These are phyloP conservation scores for Cercospora zeina DNA, from an alignment of 2,329 filamentous ascomycete genomes.

Conservation along the genomic window DNA sequence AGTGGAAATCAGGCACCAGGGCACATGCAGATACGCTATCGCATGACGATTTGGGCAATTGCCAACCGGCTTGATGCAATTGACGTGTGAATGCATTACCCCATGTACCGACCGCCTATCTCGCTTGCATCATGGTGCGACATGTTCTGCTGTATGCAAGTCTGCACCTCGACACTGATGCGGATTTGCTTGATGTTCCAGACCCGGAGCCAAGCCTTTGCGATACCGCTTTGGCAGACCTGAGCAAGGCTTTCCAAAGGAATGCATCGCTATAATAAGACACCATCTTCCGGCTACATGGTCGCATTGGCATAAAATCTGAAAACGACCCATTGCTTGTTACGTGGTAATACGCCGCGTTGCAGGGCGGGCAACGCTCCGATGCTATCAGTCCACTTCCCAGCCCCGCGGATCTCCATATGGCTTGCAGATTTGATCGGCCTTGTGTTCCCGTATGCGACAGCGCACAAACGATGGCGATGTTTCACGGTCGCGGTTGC, in stretches of 20 bases:
- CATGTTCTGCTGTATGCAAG: not conserved
- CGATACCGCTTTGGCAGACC: not conserved
- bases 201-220: not conserved
- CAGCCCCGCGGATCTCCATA: conserved; percentile 18
- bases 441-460: conserved; percentile 15
- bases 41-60: not conserved
- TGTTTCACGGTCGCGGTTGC: conserved; percentile 8
- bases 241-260: not conserved
- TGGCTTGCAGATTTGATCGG: conserved; percentile 19
- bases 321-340: not conserved
- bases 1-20: not conserved
- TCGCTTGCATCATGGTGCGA: conserved; percentile 1
- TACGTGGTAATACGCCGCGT: not conserved
- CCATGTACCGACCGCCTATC: not conserved
- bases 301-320: not conserved
- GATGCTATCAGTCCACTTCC: conserved; percentile 12
- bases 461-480: not conserved
- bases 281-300: not conserved
- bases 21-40: not conserved
- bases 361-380: not conserved
- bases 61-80: not conserved
- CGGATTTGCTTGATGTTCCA: not conserved
- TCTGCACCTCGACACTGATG: not conserved
- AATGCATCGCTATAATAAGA: not conserved
- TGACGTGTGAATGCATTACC: not conserved